Percentiles rank a stretch among this genome's conserved stretches.
These are phyloP conservation scores for Epichloe typhina DNA, from an alignment of 2,329 filamentous ascomycete genomes.

Conservation along the genomic window DNA sequence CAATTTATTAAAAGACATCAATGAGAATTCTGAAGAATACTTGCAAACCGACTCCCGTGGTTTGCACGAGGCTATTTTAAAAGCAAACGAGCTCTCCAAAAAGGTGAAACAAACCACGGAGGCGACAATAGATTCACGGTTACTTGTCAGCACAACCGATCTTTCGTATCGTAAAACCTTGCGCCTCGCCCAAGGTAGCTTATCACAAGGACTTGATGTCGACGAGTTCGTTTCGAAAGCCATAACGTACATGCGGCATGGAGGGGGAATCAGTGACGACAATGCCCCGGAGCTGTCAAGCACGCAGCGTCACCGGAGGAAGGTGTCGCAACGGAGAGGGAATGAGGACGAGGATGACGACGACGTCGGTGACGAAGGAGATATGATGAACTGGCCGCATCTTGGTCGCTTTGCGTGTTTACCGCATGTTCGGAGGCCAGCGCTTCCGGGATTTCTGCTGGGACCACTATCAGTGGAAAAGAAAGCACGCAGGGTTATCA, in stretches of 20 bases:
- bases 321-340: constrained; percentile 13
- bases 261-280: constrained; percentile 39
- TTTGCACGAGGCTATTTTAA: constrained; percentile 50
- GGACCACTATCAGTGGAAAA: constrained; percentile 85
- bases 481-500: constrained; percentile 55
- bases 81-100: constrained; percentile 52
- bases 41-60: constrained; percentile 51
- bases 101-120: constrained; percentile 79
- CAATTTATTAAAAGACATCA: constrained; percentile 44
- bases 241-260: constrained; percentile 72
- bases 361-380: constrained; percentile 57
- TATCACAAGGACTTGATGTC: constrained; percentile 65
- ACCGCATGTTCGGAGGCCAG: constrained; percentile 58
- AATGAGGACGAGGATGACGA: constrained; percentile 38
- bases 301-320: constrained; percentile 33
- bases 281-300: constrained; percentile 36
- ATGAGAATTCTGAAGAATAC: constrained; percentile 63
- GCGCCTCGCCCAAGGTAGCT: constrained; percentile 59
- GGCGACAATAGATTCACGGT: constrained; percentile 78
- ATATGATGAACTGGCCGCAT: constrained; percentile 75
- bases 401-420: constrained; percentile 68
- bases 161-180: constrained; percentile 66
- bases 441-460: constrained; percentile 70
- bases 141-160: constrained; percentile 71
- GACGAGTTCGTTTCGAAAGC: constrained; percentile 89